Conservation (phyloP, 1,284 basidiomycete species). For the Puccinia coronata region DNA sequence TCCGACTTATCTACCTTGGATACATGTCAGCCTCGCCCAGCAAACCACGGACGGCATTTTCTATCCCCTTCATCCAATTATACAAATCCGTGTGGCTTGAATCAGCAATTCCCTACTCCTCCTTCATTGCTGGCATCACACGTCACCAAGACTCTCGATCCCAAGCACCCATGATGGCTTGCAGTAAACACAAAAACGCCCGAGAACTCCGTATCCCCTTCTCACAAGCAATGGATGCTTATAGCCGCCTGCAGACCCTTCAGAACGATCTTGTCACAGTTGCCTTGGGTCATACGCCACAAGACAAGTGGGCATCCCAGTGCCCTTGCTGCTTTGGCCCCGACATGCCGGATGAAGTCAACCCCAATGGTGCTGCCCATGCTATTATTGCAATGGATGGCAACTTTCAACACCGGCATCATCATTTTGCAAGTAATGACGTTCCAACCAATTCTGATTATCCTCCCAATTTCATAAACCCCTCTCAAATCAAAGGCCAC, state of each 20-base stretch:
- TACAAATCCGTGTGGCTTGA: constrained; percentile 7
- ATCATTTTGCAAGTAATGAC: constrained; percentile 2
- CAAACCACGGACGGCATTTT: too few species aligned
- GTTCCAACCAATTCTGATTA: not conserved
- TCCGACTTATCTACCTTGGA: too few species aligned
- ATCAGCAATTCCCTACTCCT: not conserved
- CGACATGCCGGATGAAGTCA: not conserved
- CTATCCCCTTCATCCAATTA: not conserved
- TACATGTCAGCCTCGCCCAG: too few species aligned
- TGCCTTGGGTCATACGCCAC: not conserved
- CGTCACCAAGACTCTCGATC: constrained; percentile 5
- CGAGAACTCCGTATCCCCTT: not conserved
- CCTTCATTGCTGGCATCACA: not conserved
- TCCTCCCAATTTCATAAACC: not conserved
- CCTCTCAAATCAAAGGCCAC: not conserved
- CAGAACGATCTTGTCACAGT: not conserved
- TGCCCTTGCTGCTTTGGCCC: constrained; percentile 19
- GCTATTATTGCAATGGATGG: constrained; percentile 2
- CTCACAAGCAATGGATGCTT: not conserved
- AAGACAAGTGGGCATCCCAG: not conserved
- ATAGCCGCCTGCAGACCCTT: not conserved
- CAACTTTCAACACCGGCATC: constrained; percentile 28
- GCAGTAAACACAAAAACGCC: not conserved
- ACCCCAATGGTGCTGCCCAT: not conserved
- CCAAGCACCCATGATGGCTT: not conserved